Evolutionary conservation across 208 protist genomes (phyloP).

Genomic region (Leishmania guyanensis): DNA sequence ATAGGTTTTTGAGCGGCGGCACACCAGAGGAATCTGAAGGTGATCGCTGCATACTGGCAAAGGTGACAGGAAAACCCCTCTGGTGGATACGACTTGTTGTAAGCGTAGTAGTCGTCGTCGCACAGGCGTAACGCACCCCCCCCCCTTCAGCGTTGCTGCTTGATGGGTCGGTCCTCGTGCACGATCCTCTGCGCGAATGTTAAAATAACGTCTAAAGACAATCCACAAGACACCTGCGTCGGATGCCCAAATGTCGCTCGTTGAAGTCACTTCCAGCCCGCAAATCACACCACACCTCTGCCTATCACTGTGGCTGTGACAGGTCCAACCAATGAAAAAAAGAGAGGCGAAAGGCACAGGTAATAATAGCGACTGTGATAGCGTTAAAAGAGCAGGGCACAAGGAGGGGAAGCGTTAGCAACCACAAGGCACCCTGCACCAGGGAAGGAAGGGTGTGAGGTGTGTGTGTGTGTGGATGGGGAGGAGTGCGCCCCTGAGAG

Average conservation of each 20-base stretch:
- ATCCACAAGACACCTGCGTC: not conserved
- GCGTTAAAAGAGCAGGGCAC: too few relatives aligned
- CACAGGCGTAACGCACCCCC: not conserved
- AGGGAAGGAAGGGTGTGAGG: too few relatives aligned
- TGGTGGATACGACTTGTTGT: not conserved
- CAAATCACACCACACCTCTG: too few relatives aligned
- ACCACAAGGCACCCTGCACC: too few relatives aligned
- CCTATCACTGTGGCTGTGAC: too few relatives aligned
- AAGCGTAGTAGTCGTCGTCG: not conserved
- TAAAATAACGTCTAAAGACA: not conserved
- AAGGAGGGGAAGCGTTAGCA: too few relatives aligned
- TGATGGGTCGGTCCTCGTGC: not conserved
- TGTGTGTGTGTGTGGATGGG: too few relatives aligned
- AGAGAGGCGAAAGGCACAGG: too few relatives aligned
- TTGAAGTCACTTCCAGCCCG: too few relatives aligned
- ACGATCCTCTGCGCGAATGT: not conserved
- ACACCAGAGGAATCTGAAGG: not conserved
- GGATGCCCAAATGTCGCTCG: not conserved
- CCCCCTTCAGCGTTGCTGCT: not conserved
- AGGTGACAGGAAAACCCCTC: not conserved
- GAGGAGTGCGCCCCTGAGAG: too few relatives aligned
- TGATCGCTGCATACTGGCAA: not conserved
- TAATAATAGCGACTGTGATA: too few relatives aligned
- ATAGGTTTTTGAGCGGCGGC: not conserved
- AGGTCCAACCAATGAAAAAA: too few relatives aligned